A percentile compares a stretch with the other conserved stretches of the same genome.
Conservation (phyloP, 805 yeast species). For the Schizosaccharomyces octosporus region DNA sequence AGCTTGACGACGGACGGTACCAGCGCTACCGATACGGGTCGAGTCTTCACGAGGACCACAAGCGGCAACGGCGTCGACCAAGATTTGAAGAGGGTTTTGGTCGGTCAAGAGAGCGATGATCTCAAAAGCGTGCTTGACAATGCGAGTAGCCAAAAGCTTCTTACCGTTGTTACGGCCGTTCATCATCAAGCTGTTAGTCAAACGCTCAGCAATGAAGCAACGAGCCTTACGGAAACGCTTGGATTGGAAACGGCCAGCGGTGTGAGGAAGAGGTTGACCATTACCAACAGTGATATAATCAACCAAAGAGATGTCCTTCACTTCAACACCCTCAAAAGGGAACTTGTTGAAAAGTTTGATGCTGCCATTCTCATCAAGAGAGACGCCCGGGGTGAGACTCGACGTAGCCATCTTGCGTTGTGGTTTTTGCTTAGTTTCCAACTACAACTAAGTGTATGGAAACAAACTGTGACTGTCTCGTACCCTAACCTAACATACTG, state of each 20-base stretch:
- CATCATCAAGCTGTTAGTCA: conserved; percentile 99
- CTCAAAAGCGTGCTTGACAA: conserved; percentile 96
- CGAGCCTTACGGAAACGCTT: conserved; percentile 99
- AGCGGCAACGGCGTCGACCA: conserved; percentile 98
- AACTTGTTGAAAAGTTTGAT: conserved; percentile 80
- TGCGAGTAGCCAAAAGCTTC: conserved; percentile 99
- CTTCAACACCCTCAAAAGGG: conserved; percentile 94
- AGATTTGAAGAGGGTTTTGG: conserved; percentile 97
- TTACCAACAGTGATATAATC: conserved; percentile 95
- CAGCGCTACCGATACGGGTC: conserved; percentile 99
- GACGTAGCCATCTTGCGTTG: conserved; percentile 1
- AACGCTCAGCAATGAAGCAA: conserved; percentile 97
- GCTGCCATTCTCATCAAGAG: conserved; percentile 1
- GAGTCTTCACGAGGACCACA: conserved; percentile 99
- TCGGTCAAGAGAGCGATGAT: conserved; percentile 92
- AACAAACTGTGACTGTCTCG: neutral
- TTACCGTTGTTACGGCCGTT: conserved; percentile 99
- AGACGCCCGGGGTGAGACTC: conserved; percentile 1
- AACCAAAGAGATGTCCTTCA: conserved; percentile 90
- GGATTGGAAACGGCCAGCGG: conserved; percentile 98
- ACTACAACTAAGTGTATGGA: neutral
- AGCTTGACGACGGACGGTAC: conserved; percentile 99
- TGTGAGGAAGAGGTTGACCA: conserved; percentile 95
- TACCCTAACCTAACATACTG: neutral
- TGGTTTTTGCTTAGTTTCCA: neutral